A percentile compares a stretch with the other conserved stretches of the same genome.
These are phyloP conservation scores for Lolium multiflorum DNA, from an alignment of 176 grass and related monocot genomes.

Conservation along the genomic window DNA sequence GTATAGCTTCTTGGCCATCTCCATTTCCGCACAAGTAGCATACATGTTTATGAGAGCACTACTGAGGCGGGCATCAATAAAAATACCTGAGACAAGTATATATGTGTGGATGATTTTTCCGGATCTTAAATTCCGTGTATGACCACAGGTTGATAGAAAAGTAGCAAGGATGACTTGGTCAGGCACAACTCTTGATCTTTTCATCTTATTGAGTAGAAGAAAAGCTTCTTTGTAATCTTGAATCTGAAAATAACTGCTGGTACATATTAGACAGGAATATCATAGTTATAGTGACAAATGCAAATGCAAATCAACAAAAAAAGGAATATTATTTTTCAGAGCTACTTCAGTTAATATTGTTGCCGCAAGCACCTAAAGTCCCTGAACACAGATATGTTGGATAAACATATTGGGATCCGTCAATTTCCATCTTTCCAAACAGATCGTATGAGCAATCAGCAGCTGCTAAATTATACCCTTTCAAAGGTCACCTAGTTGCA, in stretches of 20 bases:
- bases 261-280: constrained; percentile 40
- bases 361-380: background rate
- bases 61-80: constrained; percentile 53
- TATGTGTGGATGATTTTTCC: constrained; percentile 72
- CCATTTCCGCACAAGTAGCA: constrained; percentile 61
- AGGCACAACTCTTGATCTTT: constrained; percentile 66
- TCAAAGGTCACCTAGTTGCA: background rate
- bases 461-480: background rate
- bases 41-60: constrained; percentile 82
- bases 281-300: constrained; percentile 14
- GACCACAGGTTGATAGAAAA: constrained; percentile 68
- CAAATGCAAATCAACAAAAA: constrained; percentile 27
- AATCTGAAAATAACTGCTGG: constrained; percentile 76
- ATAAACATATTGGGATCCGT: background rate
- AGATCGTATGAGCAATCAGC: background rate
- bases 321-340: constrained; percentile 11
- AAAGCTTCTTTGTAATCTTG: constrained; percentile 66
- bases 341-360: background rate
- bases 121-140: constrained; percentile 48
- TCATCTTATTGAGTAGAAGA: constrained; percentile 77
- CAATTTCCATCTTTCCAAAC: background rate
- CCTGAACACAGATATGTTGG: background rate
- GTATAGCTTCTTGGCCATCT: constrained; percentile 73
- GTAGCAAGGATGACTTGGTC: constrained; percentile 76
- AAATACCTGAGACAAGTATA: constrained; percentile 60